Percentiles rank a stretch among this genome's conserved stretches.
These are phyloP conservation scores for Periconia macrospinosa DNA, from an alignment of 2,329 filamentous ascomycete species.

Conservation along the genomic window DNA sequence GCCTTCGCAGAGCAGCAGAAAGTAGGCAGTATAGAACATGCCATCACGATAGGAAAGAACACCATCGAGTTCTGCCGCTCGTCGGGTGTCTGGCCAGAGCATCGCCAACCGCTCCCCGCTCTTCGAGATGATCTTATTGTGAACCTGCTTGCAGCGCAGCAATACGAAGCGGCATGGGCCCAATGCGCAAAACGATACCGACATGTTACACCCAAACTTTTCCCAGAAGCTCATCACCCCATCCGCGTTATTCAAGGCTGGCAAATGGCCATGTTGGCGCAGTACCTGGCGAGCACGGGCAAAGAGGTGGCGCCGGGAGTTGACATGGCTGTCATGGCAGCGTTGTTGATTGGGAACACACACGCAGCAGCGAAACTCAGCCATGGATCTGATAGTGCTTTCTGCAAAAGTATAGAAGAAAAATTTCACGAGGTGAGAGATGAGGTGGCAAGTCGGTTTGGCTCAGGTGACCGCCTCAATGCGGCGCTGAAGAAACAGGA, in stretches of 20 bases:
- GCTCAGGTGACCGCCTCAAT: conserved; percentile 21
- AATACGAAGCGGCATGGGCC: conserved; percentile 53
- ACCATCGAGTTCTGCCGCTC: conserved; percentile 46
- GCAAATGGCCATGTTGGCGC: conserved; percentile 42
- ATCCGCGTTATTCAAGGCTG: conserved; percentile 56
- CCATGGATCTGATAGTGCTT: conserved; percentile 47
- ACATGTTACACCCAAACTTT: conserved; percentile 55
- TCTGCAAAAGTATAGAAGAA: conserved; percentile 42
- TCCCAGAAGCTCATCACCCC: conserved; percentile 54
- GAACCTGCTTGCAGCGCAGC: conserved; percentile 46
- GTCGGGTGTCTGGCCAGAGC: conserved; percentile 49
- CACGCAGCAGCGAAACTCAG: conserved; percentile 43
- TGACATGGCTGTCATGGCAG: conserved; percentile 47
- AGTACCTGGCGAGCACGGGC: conserved; percentile 32
- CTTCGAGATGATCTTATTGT: conserved; percentile 58
- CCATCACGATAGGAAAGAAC: conserved; percentile 39
- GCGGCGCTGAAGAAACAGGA: conserved; percentile 29
- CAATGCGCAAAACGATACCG: conserved; percentile 57
- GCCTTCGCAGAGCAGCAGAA: conserved; percentile 27
- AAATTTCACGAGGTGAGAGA: conserved; percentile 23
- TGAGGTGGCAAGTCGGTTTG: neutral
- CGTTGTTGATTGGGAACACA: conserved; percentile 48
- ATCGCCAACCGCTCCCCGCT: conserved; percentile 58
- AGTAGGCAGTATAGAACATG: conserved; percentile 26
- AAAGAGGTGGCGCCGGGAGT: conserved; percentile 32